A percentile compares a stretch with the other conserved stretches of the same genome.
Evolutionary conservation across 208 protist genomes (phyloP).

Genomic region (Crithidia acanthocephali): DNA sequence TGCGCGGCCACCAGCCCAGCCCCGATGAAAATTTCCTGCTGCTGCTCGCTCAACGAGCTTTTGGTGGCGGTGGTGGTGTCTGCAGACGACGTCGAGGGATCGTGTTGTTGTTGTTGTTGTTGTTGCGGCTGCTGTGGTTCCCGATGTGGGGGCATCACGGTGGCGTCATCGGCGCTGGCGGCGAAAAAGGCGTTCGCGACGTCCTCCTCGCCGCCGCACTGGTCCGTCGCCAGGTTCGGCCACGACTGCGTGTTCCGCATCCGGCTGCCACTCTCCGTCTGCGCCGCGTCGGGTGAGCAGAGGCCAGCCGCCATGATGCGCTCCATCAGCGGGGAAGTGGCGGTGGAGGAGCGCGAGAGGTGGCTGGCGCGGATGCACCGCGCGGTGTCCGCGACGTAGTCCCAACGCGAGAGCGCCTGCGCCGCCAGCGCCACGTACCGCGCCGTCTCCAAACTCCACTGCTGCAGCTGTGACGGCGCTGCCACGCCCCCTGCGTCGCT

Average conservation of each 20-base stretch:
- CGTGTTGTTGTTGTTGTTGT: no score
- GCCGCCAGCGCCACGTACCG: conserved; percentile 71
- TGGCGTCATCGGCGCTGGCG: neutral
- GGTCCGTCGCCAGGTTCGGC: neutral
- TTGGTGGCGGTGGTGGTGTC: conserved; percentile 13
- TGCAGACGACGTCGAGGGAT: neutral
- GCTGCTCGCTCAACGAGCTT: conserved; percentile 42
- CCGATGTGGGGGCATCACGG: neutral
- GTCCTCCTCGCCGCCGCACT: conserved; percentile 3
- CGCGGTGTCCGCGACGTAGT: conserved; percentile 60
- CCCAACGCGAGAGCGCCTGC: conserved; percentile 79
- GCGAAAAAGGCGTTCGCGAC: neutral
- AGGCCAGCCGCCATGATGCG: neutral
- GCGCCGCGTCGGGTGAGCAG: neutral
- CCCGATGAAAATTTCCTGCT: conserved; percentile 66
- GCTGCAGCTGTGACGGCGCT: conserved; percentile 2
- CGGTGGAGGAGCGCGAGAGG: neutral
- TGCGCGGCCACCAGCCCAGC: conserved; percentile 56
- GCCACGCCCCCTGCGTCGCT: neutral
- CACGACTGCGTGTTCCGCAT: conserved; percentile 9
- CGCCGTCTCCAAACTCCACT: conserved; percentile 34
- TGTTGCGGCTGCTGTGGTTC: no score
- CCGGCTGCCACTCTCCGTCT: neutral
- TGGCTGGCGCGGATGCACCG: conserved; percentile 5
- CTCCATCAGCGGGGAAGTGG: conserved; percentile 1